phyloP scores from a whole-genome alignment of 306 rosid genomes.

The Pueraria montana region DNA sequence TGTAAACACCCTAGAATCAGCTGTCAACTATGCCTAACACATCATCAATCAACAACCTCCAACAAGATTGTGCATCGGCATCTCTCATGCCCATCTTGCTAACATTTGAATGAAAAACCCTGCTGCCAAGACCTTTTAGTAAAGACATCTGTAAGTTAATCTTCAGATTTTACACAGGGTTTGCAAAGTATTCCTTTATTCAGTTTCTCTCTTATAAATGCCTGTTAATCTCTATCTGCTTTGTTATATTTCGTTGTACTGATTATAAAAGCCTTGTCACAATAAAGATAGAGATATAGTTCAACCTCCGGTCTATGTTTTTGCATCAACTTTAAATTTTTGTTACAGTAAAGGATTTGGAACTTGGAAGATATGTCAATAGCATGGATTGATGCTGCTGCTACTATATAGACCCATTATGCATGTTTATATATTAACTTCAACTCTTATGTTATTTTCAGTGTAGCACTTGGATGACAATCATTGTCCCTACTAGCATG shows the following conservation, averaged over 20 bases:
- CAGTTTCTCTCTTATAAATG: neutral
- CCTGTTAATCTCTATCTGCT: slow-evolving; percentile 7
- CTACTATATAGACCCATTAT: slow-evolving; percentile 15
- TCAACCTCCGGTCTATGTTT: slow-evolving; percentile 9
- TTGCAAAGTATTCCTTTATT: neutral
- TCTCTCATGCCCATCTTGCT: slow-evolving; percentile 5
- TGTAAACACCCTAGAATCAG: neutral
- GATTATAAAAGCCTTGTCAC: slow-evolving; percentile 23
- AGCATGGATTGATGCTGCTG: slow-evolving; percentile 27
- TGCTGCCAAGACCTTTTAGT: neutral
- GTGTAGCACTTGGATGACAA: slow-evolving; percentile 99
- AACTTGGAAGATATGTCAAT: slow-evolving; percentile 19
- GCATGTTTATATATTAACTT: slow-evolving; percentile 36
- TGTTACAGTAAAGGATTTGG: neutral
- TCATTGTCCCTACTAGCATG: slow-evolving; percentile 96
- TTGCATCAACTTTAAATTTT: slow-evolving; percentile 33
- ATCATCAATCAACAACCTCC: neutral
- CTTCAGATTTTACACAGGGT: neutral
- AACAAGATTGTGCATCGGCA: slow-evolving; percentile 12
- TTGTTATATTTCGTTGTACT: neutral
- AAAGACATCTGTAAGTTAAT: slow-evolving; percentile 3
- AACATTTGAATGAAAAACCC: neutral
- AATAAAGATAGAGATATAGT: neutral
- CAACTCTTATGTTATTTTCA: slow-evolving; percentile 59
- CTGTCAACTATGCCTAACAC: slow-evolving; percentile 7